Base-by-base conservation (phyloP, 305 asterid genomes). In the Fraxinus albicans region DNA sequence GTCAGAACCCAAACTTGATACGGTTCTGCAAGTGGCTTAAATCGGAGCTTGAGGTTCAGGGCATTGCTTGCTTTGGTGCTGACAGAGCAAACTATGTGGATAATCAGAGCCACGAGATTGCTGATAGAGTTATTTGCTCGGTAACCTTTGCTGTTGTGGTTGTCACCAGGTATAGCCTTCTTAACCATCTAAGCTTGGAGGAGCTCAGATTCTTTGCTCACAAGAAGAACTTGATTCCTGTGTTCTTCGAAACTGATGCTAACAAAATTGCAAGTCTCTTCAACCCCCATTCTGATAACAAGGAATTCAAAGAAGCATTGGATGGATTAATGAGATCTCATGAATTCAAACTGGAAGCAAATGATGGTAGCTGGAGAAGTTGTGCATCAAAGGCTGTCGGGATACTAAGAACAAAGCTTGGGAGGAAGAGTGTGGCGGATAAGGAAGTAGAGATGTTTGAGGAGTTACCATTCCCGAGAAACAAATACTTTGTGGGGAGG, bases 131-230 rank as follows among this genome's bases (percentile, higher is more conserved):
- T 76, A 86, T 87, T 76, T 89, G 92, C 79, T 87, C 92, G 4
- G 89, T 86, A 21, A 82, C 88, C 60, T 89, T 84, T 38, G 90
- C 90, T 42, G 83, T 89, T 38, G 86, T 89, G 33, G 87, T 89
- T 47, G 75, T 89, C 78, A 89, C 89, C 31, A 75, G 76, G 38
- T 63, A 82, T 70, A 86, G 92, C 81, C 81, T 87, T 53, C 84
- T 81, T 58, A 87, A 87, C 79, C 88, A 89, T 83, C 65, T 86
- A 8, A 93, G 89, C 83, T 44, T 91, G 88, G 99, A 94, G 86
- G 99, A 95, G 88, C 86, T 95, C 42, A 86, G 97, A 79, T 94
- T 94, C 91, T 95, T 95, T 65, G 91, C 95, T 2, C 98, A 95
- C 81, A 95, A 95, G 86, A 95, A 94, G 91, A 95, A 95, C 86